These are phyloP conservation scores for Eragrostis curvula DNA, from an alignment of 176 grass and related monocot genomes.

Conservation along the genomic window DNA sequence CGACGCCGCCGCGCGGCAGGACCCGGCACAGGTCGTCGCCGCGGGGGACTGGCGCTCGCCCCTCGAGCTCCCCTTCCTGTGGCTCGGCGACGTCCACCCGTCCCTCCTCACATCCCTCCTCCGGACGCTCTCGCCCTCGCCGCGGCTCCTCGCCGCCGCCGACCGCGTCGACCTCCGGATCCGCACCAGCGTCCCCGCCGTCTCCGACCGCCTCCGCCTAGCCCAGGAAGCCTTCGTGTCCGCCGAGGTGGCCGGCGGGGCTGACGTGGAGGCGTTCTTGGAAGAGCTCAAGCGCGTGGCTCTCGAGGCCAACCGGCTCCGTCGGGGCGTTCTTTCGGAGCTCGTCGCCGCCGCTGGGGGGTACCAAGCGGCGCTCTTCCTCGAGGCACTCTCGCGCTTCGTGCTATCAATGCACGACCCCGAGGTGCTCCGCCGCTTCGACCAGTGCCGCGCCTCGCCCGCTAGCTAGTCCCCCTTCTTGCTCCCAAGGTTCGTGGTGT, in stretches of 20 bases:
- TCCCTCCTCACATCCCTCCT: constrained; percentile 61
- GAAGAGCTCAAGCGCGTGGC: constrained; percentile 48
- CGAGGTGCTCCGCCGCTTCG: constrained; percentile 62
- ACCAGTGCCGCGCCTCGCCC: constrained; percentile 53
- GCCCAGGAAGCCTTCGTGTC: constrained; percentile 52
- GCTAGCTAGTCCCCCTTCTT: constrained; percentile 52
- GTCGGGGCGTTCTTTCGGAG: constrained; percentile 59
- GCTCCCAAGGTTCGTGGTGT: constrained; percentile 37
- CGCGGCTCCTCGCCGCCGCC: constrained; percentile 42
- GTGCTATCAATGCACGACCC: constrained; percentile 66
- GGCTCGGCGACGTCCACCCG: constrained; percentile 68
- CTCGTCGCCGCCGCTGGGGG: constrained; percentile 60
- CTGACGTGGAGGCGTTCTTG: constrained; percentile 53
- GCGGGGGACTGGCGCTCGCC: constrained; percentile 56
- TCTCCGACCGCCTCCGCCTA: constrained; percentile 66
- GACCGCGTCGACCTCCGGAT: constrained; percentile 69
- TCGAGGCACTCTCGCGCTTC: constrained; percentile 62
- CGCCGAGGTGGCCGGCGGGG: constrained; percentile 38
- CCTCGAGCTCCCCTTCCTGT: constrained; percentile 70
- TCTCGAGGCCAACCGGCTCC: constrained; percentile 62
- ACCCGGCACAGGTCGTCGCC: constrained; percentile 51
- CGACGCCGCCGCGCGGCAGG: constrained; percentile 59
- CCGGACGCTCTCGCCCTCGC: constrained; percentile 54
- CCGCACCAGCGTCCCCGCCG: constrained; percentile 50
- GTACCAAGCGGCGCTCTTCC: constrained; percentile 64